phyloP scores from a whole-genome alignment of 768 basidiomycete genomes.

The Austroboletus festivus region DNA sequence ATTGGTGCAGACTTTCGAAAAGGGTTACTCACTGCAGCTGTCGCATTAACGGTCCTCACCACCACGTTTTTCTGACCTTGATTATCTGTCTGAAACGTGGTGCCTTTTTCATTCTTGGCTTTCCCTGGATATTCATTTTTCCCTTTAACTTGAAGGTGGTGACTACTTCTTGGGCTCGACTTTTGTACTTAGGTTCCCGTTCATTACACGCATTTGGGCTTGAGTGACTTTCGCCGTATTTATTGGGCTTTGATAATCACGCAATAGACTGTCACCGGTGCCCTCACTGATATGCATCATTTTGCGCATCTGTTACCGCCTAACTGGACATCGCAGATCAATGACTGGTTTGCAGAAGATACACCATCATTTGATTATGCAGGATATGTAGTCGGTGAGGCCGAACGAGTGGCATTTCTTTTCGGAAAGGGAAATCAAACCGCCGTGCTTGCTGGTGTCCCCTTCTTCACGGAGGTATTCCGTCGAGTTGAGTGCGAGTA shows the following conservation, averaged over 20 bases:
- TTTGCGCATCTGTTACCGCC: conserved; percentile 82
- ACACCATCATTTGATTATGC: conserved; percentile 96
- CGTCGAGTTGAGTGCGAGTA: conserved; percentile 85
- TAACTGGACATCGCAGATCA: conserved; percentile 83
- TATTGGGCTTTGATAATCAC: too few relatives aligned
- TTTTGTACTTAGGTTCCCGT: too few relatives aligned
- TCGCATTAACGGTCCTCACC: conserved; percentile 35
- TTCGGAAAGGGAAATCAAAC: conserved; percentile 82
- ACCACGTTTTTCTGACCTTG: conserved; percentile 17
- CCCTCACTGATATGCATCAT: conserved; percentile 16
- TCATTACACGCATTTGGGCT: too few relatives aligned
- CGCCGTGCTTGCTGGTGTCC: conserved; percentile 87
- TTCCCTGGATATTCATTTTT: background rate
- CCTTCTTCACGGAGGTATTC: conserved; percentile 95
- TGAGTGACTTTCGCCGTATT: too few relatives aligned
- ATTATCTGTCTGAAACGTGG: background rate
- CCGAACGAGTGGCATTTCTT: conserved; percentile 77
- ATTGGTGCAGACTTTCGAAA: conserved; percentile 26
- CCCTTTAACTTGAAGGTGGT: background rate
- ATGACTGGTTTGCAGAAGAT: conserved; percentile 87
- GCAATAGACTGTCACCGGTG: too few relatives aligned
- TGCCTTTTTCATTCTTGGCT: background rate
- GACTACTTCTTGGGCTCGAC: too few relatives aligned
- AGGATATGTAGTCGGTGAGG: conserved; percentile 94
- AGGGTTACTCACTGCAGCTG: conserved; percentile 35